Conservation (phyloP, 192 early-diverging fungal species). For the Coemansia sp. region DNA sequence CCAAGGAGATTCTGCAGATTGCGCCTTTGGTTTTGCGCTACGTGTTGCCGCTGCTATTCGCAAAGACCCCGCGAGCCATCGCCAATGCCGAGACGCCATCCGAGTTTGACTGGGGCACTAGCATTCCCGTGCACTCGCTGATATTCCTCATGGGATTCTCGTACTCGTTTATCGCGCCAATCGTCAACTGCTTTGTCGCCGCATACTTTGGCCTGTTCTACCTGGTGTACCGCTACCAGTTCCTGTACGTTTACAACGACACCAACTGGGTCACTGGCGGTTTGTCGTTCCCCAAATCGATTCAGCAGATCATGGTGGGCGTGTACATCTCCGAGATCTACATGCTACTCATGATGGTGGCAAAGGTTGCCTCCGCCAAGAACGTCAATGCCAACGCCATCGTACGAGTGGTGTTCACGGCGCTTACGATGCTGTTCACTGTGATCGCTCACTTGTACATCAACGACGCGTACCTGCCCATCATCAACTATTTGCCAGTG, state of each 20-base stretch:
- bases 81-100: slow-evolving; percentile 57
- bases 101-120: slow-evolving; percentile 62
- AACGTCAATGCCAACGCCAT: slow-evolving; percentile 48
- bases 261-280: slow-evolving; percentile 64
- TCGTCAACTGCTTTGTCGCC: slow-evolving; percentile 76
- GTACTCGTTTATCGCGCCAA: slow-evolving; percentile 79
- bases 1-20: slow-evolving; percentile 72
- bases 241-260: slow-evolving; percentile 76
- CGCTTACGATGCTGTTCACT: slow-evolving; percentile 57
- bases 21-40: slow-evolving; percentile 65
- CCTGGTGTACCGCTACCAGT: slow-evolving; percentile 81
- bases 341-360: slow-evolving; percentile 73
- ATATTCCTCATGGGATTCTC: slow-evolving; percentile 76
- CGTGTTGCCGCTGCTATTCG: slow-evolving; percentile 59
- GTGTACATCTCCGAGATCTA: slow-evolving; percentile 79
- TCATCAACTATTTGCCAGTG: slow-evolving; percentile 60
- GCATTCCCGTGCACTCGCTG: slow-evolving; percentile 69
- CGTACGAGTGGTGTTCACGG: slow-evolving; percentile 45
- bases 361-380: slow-evolving; percentile 38
- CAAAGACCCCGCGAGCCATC: slow-evolving; percentile 75
- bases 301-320: slow-evolving; percentile 67
- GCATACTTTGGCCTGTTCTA: slow-evolving; percentile 77
- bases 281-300: slow-evolving; percentile 63
- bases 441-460: slow-evolving; percentile 57
- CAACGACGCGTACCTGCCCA: slow-evolving; percentile 60